Percentiles rank a stretch among this genome's conserved stretches.
Conservation (phyloP, 2,329 filamentous ascomycete species). For the Hypomyces rosellus region DNA sequence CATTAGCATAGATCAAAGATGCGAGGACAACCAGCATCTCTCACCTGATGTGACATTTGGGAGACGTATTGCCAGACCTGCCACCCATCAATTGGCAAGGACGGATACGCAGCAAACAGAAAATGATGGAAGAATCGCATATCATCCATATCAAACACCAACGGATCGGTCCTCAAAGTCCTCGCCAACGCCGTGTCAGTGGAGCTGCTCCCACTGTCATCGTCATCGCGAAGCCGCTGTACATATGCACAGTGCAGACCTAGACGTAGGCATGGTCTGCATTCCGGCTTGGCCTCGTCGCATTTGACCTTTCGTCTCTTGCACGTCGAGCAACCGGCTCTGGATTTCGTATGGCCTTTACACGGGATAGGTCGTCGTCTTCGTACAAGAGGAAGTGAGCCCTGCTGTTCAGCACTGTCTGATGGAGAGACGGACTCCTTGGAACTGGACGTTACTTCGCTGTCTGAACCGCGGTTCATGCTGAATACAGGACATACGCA, state of each 20-base stretch:
- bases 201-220: background rate
- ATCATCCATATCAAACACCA: slow-evolving; percentile 35
- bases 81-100: slow-evolving; percentile 31
- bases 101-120: slow-evolving; percentile 37
- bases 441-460: too few relatives aligned
- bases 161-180: too few relatives aligned
- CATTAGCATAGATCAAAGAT: too few relatives aligned
- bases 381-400: too few relatives aligned
- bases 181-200: background rate
- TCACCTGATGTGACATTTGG: slow-evolving; percentile 31
- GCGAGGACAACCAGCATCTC: background rate
- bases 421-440: too few relatives aligned
- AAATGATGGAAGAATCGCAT: slow-evolving; percentile 50
- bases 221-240: slow-evolving; percentile 1
- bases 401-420: too few relatives aligned
- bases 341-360: too few relatives aligned
- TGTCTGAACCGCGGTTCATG: too few relatives aligned
- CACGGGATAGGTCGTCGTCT: too few relatives aligned
- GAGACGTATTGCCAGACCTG: slow-evolving; percentile 32
- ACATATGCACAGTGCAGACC: slow-evolving; percentile 31
- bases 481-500: too few relatives aligned
- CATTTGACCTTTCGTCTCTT: slow-evolving; percentile 41
- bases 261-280: slow-evolving; percentile 29
- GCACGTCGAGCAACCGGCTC: slow-evolving; percentile 24
- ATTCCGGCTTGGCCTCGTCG: slow-evolving; percentile 28